phyloP scores from a whole-genome alignment of 2,329 filamentous ascomycete genomes.

The Dactylellina cionopaga region DNA sequence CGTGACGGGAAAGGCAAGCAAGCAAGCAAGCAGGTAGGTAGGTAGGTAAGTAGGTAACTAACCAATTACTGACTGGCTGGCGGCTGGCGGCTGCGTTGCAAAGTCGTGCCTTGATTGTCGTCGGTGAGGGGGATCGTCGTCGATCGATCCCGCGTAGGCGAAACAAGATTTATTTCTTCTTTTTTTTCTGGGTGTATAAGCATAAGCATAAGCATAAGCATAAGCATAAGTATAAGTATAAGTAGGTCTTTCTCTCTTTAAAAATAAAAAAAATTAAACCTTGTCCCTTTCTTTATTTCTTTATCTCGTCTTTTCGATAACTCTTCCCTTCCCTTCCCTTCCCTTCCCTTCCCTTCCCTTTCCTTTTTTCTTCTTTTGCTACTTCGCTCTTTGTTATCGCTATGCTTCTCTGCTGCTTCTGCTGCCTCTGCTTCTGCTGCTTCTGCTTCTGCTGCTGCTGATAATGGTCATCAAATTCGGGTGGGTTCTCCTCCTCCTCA shows the following conservation, averaged over 20 bases:
- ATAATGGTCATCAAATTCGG: no score
- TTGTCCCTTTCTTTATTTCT: background rate
- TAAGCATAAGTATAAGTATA: background rate
- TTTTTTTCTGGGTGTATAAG: background rate
- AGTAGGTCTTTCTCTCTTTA: no score
- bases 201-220: no score
- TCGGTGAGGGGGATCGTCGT: no score
- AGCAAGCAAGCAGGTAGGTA: background rate
- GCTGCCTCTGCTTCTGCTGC: no score
- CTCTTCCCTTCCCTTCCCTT: background rate
- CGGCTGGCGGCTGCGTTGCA: background rate
- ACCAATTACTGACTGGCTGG: no score
- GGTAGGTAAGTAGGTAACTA: background rate
- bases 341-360: background rate
- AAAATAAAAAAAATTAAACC: no score
- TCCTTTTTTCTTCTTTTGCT: background rate
- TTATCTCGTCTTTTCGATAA: background rate
- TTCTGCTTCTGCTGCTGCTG: no score
- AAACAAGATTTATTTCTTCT: slow-evolving; percentile 9
- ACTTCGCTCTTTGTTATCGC: no score
- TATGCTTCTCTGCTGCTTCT: no score
- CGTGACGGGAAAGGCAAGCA: background rate
- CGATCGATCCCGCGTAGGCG: slow-evolving; percentile 25
- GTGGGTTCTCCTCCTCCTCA: no score
- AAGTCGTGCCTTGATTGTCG: slow-evolving; percentile 20